These are phyloP conservation scores for Sanghuangporus weigelae DNA, from an alignment of 1,284 basidiomycete species.

Conservation along the genomic window DNA sequence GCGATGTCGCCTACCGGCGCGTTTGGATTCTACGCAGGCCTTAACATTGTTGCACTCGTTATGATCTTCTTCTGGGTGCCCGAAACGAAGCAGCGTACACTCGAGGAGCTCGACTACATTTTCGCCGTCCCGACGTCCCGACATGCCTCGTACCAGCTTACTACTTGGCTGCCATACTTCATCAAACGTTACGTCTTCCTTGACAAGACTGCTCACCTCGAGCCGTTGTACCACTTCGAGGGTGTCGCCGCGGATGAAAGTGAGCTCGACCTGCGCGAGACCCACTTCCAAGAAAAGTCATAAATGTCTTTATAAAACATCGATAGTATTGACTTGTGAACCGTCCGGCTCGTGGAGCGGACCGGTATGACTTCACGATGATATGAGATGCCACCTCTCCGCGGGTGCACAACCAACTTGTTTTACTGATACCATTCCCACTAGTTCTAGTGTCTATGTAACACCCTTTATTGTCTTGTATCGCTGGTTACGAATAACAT, in stretches of 20 bases:
- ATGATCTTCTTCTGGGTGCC: slow-evolving; percentile 44
- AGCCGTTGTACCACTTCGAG: slow-evolving; percentile 49
- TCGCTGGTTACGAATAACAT: too few species aligned
- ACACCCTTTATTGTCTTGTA: too few species aligned
- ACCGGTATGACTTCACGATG: too few species aligned
- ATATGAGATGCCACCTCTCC: too few species aligned
- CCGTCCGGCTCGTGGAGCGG: too few species aligned
- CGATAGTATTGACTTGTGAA: too few species aligned
- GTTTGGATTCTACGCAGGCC: slow-evolving; percentile 51
- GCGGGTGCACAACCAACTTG: too few species aligned
- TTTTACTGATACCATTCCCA: too few species aligned
- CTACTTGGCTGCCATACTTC: slow-evolving; percentile 55
- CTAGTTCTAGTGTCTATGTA: too few species aligned
- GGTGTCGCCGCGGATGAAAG: slow-evolving; percentile 38
- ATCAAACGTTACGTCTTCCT: slow-evolving; percentile 52
- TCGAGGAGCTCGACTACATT: slow-evolving; percentile 56
- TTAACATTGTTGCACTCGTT: slow-evolving; percentile 45
- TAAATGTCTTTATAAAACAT: neutral
- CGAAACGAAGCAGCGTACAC: slow-evolving; percentile 68
- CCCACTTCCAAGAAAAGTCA: neutral
- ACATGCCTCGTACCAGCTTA: slow-evolving; percentile 51
- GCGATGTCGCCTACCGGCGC: slow-evolving; percentile 42
- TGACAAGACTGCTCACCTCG: slow-evolving; percentile 35
- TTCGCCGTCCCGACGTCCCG: slow-evolving; percentile 58
- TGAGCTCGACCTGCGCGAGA: slow-evolving; percentile 32